Evolutionary conservation across 257 asterid species (phyloP).

Genomic region (Ophiorrhiza pumila): DNA sequence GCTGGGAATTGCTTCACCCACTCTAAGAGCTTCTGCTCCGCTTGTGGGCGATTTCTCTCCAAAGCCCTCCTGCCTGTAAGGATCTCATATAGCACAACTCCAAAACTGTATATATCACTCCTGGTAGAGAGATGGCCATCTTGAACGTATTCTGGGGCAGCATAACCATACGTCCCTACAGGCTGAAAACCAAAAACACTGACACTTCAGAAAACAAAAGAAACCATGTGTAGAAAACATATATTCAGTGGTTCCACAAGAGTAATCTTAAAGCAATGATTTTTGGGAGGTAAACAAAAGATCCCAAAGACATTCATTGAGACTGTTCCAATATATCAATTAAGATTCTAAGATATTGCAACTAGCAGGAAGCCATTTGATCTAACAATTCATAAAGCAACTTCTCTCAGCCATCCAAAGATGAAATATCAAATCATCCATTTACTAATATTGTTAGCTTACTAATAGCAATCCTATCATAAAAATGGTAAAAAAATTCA

Average conservation of each 20-base stretch:
- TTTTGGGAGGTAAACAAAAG: neutral
- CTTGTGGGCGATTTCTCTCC: slow-evolving; percentile 57
- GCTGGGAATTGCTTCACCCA: slow-evolving; percentile 79
- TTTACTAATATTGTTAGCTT: neutral
- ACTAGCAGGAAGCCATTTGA: slow-evolving; percentile 1
- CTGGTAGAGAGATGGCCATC: slow-evolving; percentile 70
- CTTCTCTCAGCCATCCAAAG: neutral
- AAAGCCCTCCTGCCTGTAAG: slow-evolving; percentile 75
- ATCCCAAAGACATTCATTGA: neutral
- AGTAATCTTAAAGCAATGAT: neutral
- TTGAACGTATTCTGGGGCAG: slow-evolving; percentile 84
- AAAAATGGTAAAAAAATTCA: neutral
- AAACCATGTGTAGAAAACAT: neutral
- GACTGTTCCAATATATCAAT: neutral
- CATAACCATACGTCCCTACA: slow-evolving; percentile 84
- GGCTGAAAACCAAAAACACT: slow-evolving; percentile 45
- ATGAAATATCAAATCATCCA: neutral
- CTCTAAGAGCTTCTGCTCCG: slow-evolving; percentile 70
- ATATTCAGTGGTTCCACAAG: neutral
- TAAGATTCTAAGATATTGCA: neutral
- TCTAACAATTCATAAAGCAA: neutral
- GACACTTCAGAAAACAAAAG: neutral
- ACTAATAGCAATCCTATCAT: neutral
- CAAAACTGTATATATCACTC: slow-evolving; percentile 89
- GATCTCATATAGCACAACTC: slow-evolving; percentile 83